Percentiles rank a stretch among this genome's conserved stretches.
Conservation (phyloP, 129 eudicot species). For the Logfia minima region DNA sequence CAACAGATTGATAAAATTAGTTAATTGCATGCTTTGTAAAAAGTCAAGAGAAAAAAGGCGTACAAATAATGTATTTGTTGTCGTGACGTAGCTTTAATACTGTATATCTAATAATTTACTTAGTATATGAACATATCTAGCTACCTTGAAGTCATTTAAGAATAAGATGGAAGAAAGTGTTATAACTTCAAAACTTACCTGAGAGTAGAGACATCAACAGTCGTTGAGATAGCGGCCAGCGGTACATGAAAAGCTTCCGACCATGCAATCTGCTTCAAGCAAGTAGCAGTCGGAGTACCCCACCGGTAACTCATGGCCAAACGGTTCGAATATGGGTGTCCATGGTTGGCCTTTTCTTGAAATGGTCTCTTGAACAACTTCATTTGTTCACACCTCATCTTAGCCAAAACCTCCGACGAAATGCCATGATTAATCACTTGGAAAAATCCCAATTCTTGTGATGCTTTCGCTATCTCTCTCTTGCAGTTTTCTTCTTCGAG, state of each 20-base stretch:
- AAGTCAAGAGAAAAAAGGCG: no score
- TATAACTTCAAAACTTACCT: no score
- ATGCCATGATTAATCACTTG: constrained; percentile 73
- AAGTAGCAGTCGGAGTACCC: constrained; percentile 62
- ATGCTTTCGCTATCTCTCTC: constrained; percentile 53
- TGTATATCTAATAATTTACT: no score
- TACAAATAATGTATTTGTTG: no score
- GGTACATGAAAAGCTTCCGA: constrained; percentile 75
- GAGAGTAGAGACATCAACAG: no score
- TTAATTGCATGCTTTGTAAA: no score
- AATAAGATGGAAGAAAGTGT: no score
- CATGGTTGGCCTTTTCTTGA: constrained; percentile 32
- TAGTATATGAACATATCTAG: no score
- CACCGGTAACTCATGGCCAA: constrained; percentile 55
- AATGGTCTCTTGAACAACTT: constrained; percentile 53
- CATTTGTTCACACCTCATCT: constrained; percentile 55
- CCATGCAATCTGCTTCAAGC: constrained; percentile 57
- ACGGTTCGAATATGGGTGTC: constrained; percentile 21
- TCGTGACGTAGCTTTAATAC: no score
- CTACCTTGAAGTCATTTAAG: no score
- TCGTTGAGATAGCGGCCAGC: constrained; percentile 28
- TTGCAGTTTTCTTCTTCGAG: constrained; percentile 46
- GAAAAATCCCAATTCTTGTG: constrained; percentile 79
- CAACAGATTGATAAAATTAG: no score
- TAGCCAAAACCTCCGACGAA: constrained; percentile 37